These are phyloP conservation scores for Saccharomyces uvarum DNA, from an alignment of 1,139 yeast genomes.

Conservation along the genomic window DNA sequence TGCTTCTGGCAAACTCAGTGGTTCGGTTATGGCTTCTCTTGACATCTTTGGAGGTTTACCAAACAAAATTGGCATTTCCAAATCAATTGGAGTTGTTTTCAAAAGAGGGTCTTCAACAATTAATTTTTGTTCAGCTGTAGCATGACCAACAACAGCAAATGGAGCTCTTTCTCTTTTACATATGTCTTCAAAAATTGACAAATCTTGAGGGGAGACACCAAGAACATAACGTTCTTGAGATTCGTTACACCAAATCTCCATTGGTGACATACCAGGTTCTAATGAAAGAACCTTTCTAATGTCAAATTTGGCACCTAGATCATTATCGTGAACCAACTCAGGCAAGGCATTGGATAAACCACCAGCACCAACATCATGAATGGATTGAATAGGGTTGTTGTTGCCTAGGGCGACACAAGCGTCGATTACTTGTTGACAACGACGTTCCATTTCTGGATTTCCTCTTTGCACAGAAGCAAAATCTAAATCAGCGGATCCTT, in stretches of 20 bases:
- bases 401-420: conserved; percentile 81
- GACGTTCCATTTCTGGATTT: conserved; percentile 97
- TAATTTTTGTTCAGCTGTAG: conserved; percentile 79
- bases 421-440: conserved; percentile 97
- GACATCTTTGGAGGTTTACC: conserved; percentile 97
- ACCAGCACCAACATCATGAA: conserved; percentile 99
- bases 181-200: conserved; percentile 62
- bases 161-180: conserved; percentile 97
- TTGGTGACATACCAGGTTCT: conserved; percentile 98
- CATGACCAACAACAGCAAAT: conserved; percentile 90
- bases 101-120: conserved; percentile 73
- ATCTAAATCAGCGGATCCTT: conserved; percentile 90
- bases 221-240: conserved; percentile 96
- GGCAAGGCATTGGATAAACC: conserved; percentile 96
- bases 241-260: conserved; percentile 99
- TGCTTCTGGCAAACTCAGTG: conserved; percentile 50
- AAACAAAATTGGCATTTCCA: conserved; percentile 92
- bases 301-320: conserved; percentile 88
- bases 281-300: conserved; percentile 82
- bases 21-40: conserved; percentile 61
- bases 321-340: conserved; percentile 94
- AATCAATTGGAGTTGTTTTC: conserved; percentile 79
- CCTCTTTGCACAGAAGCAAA: conserved; percentile 99
- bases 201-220: conserved; percentile 79
- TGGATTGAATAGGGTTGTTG: conserved; percentile 82